A percentile compares a stretch with the other conserved stretches of the same genome.
Conservation (phyloP, 768 basidiomycete genomes). For the Rhodotorula graminis region DNA sequence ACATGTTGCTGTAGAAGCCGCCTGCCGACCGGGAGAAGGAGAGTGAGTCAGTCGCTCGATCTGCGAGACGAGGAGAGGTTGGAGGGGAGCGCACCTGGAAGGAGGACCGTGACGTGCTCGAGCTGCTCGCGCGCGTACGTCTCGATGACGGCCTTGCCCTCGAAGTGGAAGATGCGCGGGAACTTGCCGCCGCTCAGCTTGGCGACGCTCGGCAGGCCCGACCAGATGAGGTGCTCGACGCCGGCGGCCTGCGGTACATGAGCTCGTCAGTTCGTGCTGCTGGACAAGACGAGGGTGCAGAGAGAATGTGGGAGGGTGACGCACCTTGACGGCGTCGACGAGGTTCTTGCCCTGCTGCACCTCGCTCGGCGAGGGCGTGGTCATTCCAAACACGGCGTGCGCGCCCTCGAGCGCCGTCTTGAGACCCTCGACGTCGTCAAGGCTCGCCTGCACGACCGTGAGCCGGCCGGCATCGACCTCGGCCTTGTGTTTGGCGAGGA, state of each 20-base stretch:
- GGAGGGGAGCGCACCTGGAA: slow-evolving; percentile 3
- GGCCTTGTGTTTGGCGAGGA: neutral
- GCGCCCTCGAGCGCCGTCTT: slow-evolving; percentile 14
- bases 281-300: no score
- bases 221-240: slow-evolving; percentile 38
- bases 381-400: neutral
- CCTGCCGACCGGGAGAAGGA: neutral
- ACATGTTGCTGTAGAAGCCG: slow-evolving; percentile 8
- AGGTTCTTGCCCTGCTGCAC: neutral
- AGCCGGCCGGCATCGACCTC: neutral
- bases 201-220: slow-evolving; percentile 12
- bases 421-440: neutral
- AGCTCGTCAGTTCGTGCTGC: no score
- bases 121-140: neutral
- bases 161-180: slow-evolving; percentile 15
- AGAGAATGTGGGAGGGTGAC: neutral
- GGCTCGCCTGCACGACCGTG: neutral
- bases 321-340: slow-evolving; percentile 6
- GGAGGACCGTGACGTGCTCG: neutral
- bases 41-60: no score
- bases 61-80: neutral
- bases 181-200: slow-evolving; percentile 15
- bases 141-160: slow-evolving; percentile 11
- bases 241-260: neutral
- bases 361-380: neutral